These are phyloP conservation scores for Spongispora temasekensis DNA, from an alignment of 1,284 basidiomycete genomes.

Conservation along the genomic window DNA sequence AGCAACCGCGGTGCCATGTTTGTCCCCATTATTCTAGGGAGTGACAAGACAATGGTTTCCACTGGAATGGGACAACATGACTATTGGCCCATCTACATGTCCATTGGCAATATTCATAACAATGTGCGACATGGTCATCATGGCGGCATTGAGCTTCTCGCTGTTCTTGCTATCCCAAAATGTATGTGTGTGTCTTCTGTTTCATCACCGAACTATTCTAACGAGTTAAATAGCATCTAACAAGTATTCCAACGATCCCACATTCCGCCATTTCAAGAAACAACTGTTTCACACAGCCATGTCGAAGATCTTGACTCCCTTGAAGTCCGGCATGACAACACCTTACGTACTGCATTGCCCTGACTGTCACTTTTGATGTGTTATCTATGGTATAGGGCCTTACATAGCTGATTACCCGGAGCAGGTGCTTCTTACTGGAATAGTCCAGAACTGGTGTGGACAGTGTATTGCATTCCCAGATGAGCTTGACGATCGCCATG, in stretches of 20 bases:
- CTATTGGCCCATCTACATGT: too few species aligned
- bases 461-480: constrained; percentile 3
- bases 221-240: too few species aligned
- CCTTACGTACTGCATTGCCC: constrained; percentile 11
- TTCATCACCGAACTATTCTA: too few species aligned
- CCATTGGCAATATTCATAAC: too few species aligned
- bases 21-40: neutral
- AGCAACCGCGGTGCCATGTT: neutral
- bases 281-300: constrained; percentile 16
- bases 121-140: too few species aligned
- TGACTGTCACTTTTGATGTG: constrained; percentile 12
- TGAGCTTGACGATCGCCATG: neutral
- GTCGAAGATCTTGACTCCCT: constrained; percentile 5
- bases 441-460: constrained; percentile 27
- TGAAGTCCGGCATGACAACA: constrained; percentile 15
- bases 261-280: constrained; percentile 16
- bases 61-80: too few species aligned
- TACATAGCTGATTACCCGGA: constrained; percentile 24
- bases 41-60: too few species aligned
- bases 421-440: constrained; percentile 15
- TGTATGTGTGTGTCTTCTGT: too few species aligned
- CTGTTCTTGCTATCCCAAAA: too few species aligned
- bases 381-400: constrained; percentile 12
- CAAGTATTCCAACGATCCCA: neutral
- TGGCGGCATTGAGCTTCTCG: too few species aligned